Evolutionary conservation across 2,329 filamentous ascomycete species (phyloP).

Genomic region (Botrytis pseudocinerea): DNA sequence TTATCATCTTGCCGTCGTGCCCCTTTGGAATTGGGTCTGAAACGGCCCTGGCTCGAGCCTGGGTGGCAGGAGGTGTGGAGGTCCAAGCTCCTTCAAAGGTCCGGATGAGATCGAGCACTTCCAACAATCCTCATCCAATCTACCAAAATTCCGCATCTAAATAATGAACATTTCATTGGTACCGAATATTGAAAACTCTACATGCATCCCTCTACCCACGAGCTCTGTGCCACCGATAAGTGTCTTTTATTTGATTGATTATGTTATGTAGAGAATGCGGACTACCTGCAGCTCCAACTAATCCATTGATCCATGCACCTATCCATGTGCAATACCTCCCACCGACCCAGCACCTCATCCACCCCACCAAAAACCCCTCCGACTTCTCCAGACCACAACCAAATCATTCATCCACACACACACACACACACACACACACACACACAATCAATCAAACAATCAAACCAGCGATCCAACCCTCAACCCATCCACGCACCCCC

Average conservation of each 20-base stretch:
- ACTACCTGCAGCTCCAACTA: background rate
- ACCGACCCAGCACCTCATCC: background rate
- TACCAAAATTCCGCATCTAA: background rate
- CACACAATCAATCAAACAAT: background rate
- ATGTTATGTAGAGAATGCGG: background rate
- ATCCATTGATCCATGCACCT: background rate
- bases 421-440: conserved; percentile 2
- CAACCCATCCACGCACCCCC: background rate
- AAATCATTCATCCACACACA: background rate
- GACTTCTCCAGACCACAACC: conserved; percentile 23
- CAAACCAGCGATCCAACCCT: background rate
- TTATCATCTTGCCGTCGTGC: background rate
- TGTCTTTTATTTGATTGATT: no score
- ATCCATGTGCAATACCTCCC: background rate
- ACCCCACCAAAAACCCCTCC: conserved; percentile 15
- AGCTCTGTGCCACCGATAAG: no score
- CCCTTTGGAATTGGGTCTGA: background rate
- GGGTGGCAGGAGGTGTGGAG: background rate
- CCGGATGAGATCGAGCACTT: background rate
- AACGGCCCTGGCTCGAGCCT: background rate
- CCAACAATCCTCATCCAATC: background rate
- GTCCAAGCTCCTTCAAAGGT: conserved; percentile 8
- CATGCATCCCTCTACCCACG: no score
- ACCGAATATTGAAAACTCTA: no score
- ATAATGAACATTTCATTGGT: background rate